A percentile compares a stretch with the other conserved stretches of the same genome.
phyloP scores from a whole-genome alignment of 805 yeast species.

The Hanseniaspora singularis region DNA sequence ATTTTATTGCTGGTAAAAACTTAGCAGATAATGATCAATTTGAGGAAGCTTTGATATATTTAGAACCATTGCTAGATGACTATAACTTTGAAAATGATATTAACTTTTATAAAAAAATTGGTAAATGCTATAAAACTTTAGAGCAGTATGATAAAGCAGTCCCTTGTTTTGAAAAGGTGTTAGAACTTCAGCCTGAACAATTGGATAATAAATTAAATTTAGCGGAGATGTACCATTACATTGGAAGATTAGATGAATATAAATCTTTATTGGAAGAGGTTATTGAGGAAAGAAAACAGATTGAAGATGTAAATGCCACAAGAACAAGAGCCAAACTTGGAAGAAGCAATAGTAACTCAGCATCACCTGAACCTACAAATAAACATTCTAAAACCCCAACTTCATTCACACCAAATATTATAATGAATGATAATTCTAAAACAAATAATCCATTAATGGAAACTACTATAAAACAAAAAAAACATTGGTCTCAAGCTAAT shows the following conservation, averaged over 20 bases:
- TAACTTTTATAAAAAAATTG: slow-evolving; percentile 44
- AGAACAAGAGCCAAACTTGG: slow-evolving; percentile 19
- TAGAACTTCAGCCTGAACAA: slow-evolving; percentile 48
- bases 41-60: slow-evolving; percentile 63
- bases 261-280: slow-evolving; percentile 44
- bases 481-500: slow-evolving; percentile 17
- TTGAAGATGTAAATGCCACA: slow-evolving; percentile 6
- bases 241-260: slow-evolving; percentile 50
- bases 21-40: slow-evolving; percentile 57
- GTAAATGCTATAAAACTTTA: slow-evolving; percentile 63
- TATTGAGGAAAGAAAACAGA: slow-evolving; percentile 29
- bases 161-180: slow-evolving; percentile 42
- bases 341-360: slow-evolving; percentile 13
- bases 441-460: slow-evolving; percentile 18
- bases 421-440: slow-evolving; percentile 15
- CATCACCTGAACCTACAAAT: not conserved
- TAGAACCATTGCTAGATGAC: slow-evolving; percentile 43
- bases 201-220: slow-evolving; percentile 64
- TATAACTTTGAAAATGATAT: slow-evolving; percentile 38
- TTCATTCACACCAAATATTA: slow-evolving; percentile 11
- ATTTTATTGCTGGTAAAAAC: slow-evolving; percentile 61
- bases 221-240: slow-evolving; percentile 67
- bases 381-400: slow-evolving; percentile 5
- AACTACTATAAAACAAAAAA: slow-evolving; percentile 27
- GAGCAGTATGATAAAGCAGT: slow-evolving; percentile 59